A percentile compares a stretch with the other conserved stretches of the same genome.
Evolutionary conservation across 139 green algal species (phyloP).

Genomic region (Chlorella sorokiniana): DNA sequence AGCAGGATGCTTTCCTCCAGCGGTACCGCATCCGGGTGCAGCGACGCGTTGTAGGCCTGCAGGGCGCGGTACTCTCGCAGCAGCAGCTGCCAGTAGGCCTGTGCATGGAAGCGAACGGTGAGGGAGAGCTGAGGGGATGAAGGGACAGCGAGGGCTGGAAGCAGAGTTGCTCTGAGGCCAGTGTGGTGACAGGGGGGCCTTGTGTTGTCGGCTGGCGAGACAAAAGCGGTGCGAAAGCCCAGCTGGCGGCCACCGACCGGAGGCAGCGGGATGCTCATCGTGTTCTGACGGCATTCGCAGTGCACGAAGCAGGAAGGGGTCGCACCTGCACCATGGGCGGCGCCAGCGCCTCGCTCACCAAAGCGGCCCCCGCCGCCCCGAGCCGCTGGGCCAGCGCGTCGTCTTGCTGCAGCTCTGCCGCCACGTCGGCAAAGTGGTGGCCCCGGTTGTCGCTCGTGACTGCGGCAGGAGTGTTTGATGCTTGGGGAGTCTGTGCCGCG

Average conservation of each 20-base stretch:
- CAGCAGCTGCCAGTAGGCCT: constrained; percentile 23
- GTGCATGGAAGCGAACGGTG: not conserved
- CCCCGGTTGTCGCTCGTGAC: not conserved
- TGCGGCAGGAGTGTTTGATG: not conserved
- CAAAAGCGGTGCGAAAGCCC: no score
- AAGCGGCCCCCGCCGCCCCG: not conserved
- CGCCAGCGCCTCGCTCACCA: not conserved
- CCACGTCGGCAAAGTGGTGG: not conserved
- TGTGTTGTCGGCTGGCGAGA: no score
- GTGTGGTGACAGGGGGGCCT: no score
- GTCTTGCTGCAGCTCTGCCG: not conserved
- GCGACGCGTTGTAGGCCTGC: constrained; percentile 10
- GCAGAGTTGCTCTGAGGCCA: no score
- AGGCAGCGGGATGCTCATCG: not conserved
- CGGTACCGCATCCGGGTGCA: constrained; percentile 11
- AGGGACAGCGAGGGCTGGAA: not conserved
- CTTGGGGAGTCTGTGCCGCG: no score
- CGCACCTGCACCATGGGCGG: not conserved
- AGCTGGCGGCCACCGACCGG: not conserved
- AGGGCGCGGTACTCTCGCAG: not conserved
- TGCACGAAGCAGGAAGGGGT: not conserved
- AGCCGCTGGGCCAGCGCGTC: not conserved
- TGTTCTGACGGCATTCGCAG: not conserved
- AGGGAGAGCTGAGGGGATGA: not conserved
- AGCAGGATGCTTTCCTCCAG: constrained; percentile 2